phyloP scores from a whole-genome alignment of 2,329 filamentous ascomycete species.

The Berkeleyomyces rouxiae region DNA sequence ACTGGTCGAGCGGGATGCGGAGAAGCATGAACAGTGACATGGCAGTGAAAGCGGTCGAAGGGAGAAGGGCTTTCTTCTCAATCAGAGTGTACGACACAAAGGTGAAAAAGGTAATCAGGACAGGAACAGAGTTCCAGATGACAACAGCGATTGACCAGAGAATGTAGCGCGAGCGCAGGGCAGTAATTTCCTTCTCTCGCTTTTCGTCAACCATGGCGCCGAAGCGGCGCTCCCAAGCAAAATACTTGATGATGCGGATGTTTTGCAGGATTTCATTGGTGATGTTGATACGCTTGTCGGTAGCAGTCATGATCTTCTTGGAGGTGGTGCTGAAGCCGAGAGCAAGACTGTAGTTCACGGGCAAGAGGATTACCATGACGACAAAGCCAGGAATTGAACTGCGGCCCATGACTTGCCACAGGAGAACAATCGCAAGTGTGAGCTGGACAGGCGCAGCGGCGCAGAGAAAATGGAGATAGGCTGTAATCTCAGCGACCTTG shows the following conservation, averaged over 20 bases:
- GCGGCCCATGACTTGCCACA: slow-evolving; percentile 79
- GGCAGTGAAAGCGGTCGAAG: slow-evolving; percentile 88
- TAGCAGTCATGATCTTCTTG: slow-evolving; percentile 80
- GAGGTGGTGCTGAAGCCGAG: slow-evolving; percentile 73
- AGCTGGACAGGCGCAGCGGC: slow-evolving; percentile 83
- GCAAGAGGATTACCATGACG: slow-evolving; percentile 76
- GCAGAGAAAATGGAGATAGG: slow-evolving; percentile 92
- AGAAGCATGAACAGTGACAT: slow-evolving; percentile 91
- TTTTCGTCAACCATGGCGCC: slow-evolving; percentile 78
- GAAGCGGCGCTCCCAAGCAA: slow-evolving; percentile 93
- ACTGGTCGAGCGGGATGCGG: slow-evolving; percentile 80
- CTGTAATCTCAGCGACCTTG: slow-evolving; percentile 88
- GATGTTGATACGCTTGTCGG: slow-evolving; percentile 86
- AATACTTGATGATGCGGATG: slow-evolving; percentile 98
- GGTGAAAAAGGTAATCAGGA: slow-evolving; percentile 90
- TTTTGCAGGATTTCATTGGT: slow-evolving; percentile 96
- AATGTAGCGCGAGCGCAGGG: slow-evolving; percentile 68
- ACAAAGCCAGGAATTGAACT: slow-evolving; percentile 88
- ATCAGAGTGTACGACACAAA: slow-evolving; percentile 86
- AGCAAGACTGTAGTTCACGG: slow-evolving; percentile 78
- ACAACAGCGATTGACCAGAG: slow-evolving; percentile 85
- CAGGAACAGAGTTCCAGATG: slow-evolving; percentile 89
- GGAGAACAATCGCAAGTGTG: slow-evolving; percentile 57
- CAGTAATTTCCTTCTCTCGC: slow-evolving; percentile 57
- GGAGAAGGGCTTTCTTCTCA: slow-evolving; percentile 75